Percentiles rank a stretch among this genome's conserved stretches.
Conservation (phyloP, 371 early-diverging fungal genomes). For the Mucor racemosus region DNA sequence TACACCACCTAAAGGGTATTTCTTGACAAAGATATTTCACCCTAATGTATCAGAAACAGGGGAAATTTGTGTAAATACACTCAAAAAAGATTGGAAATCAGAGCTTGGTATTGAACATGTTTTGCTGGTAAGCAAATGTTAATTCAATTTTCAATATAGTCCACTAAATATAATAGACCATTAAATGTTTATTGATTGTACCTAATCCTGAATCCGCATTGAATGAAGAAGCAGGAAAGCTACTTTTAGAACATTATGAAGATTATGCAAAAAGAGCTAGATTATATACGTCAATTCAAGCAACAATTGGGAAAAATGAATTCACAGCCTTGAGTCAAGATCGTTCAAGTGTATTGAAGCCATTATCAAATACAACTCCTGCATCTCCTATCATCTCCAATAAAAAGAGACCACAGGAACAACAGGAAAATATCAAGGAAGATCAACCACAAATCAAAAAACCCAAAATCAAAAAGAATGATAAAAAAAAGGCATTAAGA, state of each 20-base stretch:
- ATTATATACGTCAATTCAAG: constrained; percentile 82
- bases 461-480: constrained; percentile 17
- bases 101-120: constrained; percentile 82
- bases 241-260: constrained; percentile 86
- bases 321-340: constrained; percentile 22
- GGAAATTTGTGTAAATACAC: constrained; percentile 91
- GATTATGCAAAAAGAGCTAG: constrained; percentile 79
- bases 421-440: constrained; percentile 11
- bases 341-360: constrained; percentile 3
- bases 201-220: constrained; percentile 94
- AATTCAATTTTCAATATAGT: too few species aligned
- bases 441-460: constrained; percentile 7
- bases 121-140: constrained; percentile 61
- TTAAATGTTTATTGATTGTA: constrained; percentile 90
- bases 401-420: neutral
- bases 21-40: constrained; percentile 91
- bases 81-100: constrained; percentile 92
- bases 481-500: constrained; percentile 31
- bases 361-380: constrained; percentile 11
- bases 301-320: constrained; percentile 46
- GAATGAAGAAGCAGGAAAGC: constrained; percentile 90
- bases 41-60: constrained; percentile 88
- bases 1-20: constrained; percentile 79
- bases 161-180: constrained; percentile 53
- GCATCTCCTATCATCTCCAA: neutral